Percentiles rank a stretch among this genome's conserved stretches.
phyloP scores from a whole-genome alignment of 768 basidiomycete species.

The Lactifluus rugatus region DNA sequence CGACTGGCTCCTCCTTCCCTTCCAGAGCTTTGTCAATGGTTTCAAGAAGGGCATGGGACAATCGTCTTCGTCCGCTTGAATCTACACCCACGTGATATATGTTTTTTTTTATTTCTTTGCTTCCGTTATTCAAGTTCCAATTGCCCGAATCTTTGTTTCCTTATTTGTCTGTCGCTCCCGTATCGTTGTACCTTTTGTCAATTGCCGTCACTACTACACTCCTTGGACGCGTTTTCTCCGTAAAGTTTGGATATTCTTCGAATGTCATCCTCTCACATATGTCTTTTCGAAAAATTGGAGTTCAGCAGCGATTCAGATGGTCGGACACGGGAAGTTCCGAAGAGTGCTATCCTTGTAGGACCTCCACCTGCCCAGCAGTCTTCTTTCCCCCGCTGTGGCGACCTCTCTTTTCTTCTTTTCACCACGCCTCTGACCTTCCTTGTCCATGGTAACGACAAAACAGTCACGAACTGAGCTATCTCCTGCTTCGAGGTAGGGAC shows the following conservation, averaged over 20 bases:
- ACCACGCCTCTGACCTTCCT: neutral
- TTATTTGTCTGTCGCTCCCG: conserved; percentile 6
- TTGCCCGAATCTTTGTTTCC: conserved; percentile 1
- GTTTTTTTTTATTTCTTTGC: neutral
- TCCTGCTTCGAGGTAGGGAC: conserved; percentile 9
- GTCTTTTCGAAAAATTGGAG: conserved; percentile 4
- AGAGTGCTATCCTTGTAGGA: neutral
- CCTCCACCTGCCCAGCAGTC: neutral
- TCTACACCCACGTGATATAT: conserved; percentile 7
- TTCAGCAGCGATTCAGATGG: conserved; percentile 4
- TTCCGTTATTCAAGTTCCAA: neutral
- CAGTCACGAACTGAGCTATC: conserved; percentile 5
- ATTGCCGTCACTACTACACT: conserved; percentile 7
- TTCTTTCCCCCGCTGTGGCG: neutral
- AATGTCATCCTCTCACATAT: conserved; percentile 11
- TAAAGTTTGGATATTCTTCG: conserved; percentile 8
- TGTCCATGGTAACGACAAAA: conserved; percentile 14
- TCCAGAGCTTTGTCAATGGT: conserved; percentile 18
- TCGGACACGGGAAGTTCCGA: conserved; percentile 14
- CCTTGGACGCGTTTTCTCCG: conserved; percentile 8
- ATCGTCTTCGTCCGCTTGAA: neutral
- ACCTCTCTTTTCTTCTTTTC: conserved; percentile 6
- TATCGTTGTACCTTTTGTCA: conserved; percentile 6
- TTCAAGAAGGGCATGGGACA: conserved; percentile 13
- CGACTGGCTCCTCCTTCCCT: conserved; percentile 12